Base-by-base conservation (phyloP, 2,329 filamentous ascomycete species). In the Colletotrichum sp. region DNA sequence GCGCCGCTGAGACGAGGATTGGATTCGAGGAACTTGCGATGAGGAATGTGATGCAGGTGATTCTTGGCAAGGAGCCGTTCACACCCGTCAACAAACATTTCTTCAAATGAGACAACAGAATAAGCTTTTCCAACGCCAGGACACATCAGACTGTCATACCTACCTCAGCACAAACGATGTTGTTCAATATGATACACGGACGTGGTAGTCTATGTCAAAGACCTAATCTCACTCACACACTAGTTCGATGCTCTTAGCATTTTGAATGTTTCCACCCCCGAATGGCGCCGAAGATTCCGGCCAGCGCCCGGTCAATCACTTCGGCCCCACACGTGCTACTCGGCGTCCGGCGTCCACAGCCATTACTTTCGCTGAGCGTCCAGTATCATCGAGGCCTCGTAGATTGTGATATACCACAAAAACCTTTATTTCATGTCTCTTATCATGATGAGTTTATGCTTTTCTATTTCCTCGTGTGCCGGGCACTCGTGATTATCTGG, bases 11-110 rank as follows among this genome's bases (percentile, higher is more conserved):
- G 77, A 90, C 89, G 62, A 86, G 87, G 76, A 80, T 89, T 30
- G 89, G 88, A 25, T 91, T 91, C 77, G 90, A 91, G 81, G 82
- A 83, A 52, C 79, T 91, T 79, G 86, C 89, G 2, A 90, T 92
- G 82, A 84, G 88, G 81, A 92, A 91, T 78, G 83, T 91, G 16
- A 78, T 89, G 68, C 84, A 85, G 0, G 89, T 89, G 69, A 79
- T 90, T 60, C 82, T 84, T 48, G 85, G 83, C 3, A 83, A 86
- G 32, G 83, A 85, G 69, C 82, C 87, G 12, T 76, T 89, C 70
- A 89, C 89, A 71, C 87, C 89, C 1, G 89, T 91, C 7, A 91
- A 91, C 81, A 77, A 88, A 80, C 86, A 90, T 67, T 83, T 89
- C 78, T 80, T 91, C 22, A 79, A 62, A 48, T 61, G 28, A 66